Percentiles rank a stretch among this genome's conserved stretches.
phyloP scores from a whole-genome alignment of 441 rosid species.

The Populus trichocarpa region DNA sequence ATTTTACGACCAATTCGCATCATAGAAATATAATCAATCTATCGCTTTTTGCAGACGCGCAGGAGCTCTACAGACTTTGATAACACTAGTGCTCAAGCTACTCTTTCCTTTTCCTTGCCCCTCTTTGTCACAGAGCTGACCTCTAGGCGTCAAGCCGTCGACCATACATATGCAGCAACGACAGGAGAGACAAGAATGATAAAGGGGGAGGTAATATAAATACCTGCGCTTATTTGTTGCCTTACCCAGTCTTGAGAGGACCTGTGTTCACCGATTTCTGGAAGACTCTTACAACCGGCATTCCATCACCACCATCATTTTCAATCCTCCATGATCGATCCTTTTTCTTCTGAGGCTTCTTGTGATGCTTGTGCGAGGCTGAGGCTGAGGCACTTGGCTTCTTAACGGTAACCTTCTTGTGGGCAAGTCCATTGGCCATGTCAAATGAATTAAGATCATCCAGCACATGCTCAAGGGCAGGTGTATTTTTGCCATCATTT shows the following conservation, averaged over 20 bases:
- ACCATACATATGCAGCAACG: not conserved
- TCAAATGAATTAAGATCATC: slow-evolving; percentile 76
- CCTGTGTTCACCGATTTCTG: slow-evolving; percentile 62
- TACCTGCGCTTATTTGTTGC: not conserved
- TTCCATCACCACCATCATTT: slow-evolving; percentile 71
- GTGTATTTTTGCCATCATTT: slow-evolving; percentile 26
- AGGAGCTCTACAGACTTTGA: too few species aligned
- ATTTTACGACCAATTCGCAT: too few species aligned
- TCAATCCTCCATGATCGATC: slow-evolving; percentile 73
- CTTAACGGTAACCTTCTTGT: slow-evolving; percentile 38
- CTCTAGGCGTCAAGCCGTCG: not conserved
- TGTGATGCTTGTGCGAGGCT: slow-evolving; percentile 54
- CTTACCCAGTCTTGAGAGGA: slow-evolving; percentile 35
- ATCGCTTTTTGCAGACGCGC: too few species aligned
- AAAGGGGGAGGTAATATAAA: not conserved
- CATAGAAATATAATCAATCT: too few species aligned
- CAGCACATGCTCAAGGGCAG: slow-evolving; percentile 47
- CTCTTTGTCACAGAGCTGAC: not conserved
- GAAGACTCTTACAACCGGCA: slow-evolving; percentile 59
- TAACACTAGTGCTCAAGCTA: too few species aligned
- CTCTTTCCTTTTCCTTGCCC: not conserved
- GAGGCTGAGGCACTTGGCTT: slow-evolving; percentile 40
- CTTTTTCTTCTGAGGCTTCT: slow-evolving; percentile 67
- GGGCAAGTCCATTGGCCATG: slow-evolving; percentile 54
- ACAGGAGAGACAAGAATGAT: not conserved